phyloP scores from a whole-genome alignment of 2,329 filamentous ascomycete genomes.

The Colletotrichum higginsianum region DNA sequence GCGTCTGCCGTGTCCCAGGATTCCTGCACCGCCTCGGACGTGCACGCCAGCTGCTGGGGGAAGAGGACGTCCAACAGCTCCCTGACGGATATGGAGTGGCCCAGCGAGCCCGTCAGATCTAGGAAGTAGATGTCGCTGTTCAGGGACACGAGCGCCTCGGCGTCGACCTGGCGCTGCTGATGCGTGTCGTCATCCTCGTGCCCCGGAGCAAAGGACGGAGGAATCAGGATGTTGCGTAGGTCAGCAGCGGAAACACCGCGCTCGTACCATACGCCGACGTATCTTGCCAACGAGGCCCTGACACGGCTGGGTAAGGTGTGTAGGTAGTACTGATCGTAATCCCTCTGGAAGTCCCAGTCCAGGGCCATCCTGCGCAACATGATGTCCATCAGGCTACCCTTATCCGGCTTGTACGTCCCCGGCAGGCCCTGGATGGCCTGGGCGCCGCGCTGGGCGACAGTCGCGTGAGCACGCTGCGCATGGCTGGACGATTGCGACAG shows the following conservation, averaged over 20 bases:
- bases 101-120: constrained; percentile 68
- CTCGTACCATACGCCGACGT: constrained; percentile 61
- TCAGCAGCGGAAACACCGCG: constrained; percentile 66
- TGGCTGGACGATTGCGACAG: constrained; percentile 49
- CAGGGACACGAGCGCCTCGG: constrained; percentile 44
- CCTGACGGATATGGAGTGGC: constrained; percentile 65
- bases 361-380: constrained; percentile 64
- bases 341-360: constrained; percentile 69
- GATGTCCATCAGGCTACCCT: constrained; percentile 66
- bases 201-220: constrained; percentile 44
- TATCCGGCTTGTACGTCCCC: constrained; percentile 59
- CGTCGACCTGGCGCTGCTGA: constrained; percentile 44
- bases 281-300: constrained; percentile 66
- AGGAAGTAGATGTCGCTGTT: constrained; percentile 67
- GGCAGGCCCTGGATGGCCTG: constrained; percentile 55
- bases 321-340: constrained; percentile 71
- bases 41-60: constrained; percentile 48
- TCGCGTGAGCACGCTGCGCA: constrained; percentile 30
- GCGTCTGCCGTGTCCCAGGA: constrained; percentile 66
- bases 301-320: constrained; percentile 69
- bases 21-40: constrained; percentile 57
- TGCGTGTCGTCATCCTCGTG: constrained; percentile 42
- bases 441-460: constrained; percentile 20
- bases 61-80: constrained; percentile 68
- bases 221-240: constrained; percentile 62